Base-by-base conservation (phyloP, 352 stramenopile genomes). In the Globisporangium nodosum region DNA sequence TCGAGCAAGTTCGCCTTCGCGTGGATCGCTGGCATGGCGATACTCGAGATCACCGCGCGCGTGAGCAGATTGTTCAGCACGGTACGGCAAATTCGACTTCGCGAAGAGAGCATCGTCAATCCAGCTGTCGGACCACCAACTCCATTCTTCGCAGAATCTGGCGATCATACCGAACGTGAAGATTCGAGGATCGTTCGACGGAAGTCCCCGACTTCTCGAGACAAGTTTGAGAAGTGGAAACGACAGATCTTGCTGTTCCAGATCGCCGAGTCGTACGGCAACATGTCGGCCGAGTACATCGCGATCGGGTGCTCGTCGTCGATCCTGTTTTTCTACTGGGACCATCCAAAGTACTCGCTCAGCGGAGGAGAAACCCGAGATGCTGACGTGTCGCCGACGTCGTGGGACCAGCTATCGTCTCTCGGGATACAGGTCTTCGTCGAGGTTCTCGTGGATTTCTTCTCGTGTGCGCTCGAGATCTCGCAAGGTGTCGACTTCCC, bases 271-370 rank as follows among this genome's bases (percentile, higher is more conserved):
- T 33, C 62, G 15, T 72, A 70, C 24, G 71, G 70, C 46, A 71
- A 78, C 40, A 83, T 83, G 71, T 77, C 76, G 35, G 68, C 73
- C 20, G 73, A 83, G 58, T 83, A 83, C 45, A 73, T 83, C 31
- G 69, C 71, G 0, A 79, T 83, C 37, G 71, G 63, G 0, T 83
- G 71, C 51, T 80, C 74, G 3, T 58, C 74, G 54, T 77, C 60
- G 3, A 71, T 74, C 9, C 49, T 77, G 2, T 71, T 72, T 35
- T 82, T 76, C 48, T 79, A 68, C 46, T 65, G 58, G 16, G 63
- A 58, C 0, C 70, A 81, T 45, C 49, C 66, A 15, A 71, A 76
- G 52, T 76, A 81, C 47, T 31, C 1, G 1, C 18, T 52, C 8
- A 40, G 43, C 4, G 40, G 27, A 20, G 11, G 21, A 5, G 7